Evolutionary conservation across 768 basidiomycete species (phyloP).

Genomic region (Russula sp.): DNA sequence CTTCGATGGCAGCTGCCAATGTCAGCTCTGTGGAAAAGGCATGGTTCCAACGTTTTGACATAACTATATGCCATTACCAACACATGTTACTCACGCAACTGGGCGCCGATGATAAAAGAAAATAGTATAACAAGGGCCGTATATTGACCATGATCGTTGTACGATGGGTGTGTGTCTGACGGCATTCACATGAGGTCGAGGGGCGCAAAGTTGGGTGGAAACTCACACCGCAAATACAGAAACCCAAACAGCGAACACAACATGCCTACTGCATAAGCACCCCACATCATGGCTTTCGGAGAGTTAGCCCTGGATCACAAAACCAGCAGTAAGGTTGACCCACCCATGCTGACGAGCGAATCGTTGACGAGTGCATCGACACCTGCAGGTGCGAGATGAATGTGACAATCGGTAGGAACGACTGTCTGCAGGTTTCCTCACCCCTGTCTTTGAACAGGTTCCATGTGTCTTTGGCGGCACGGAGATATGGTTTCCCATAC

Average conservation of each 20-base stretch:
- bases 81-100: slow-evolving; percentile 47
- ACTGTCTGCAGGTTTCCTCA: slow-evolving; percentile 12
- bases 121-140: slow-evolving; percentile 72
- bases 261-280: slow-evolving; percentile 72
- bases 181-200: slow-evolving; percentile 6
- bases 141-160: slow-evolving; percentile 73
- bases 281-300: slow-evolving; percentile 59
- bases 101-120: slow-evolving; percentile 72
- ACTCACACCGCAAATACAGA: slow-evolving; percentile 64
- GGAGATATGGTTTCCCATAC: slow-evolving; percentile 78
- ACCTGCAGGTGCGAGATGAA: slow-evolving; percentile 20
- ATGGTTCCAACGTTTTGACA: not conserved
- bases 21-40: slow-evolving; percentile 44
- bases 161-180: slow-evolving; percentile 64
- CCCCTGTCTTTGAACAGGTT: slow-evolving; percentile 67
- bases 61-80: slow-evolving; percentile 3
- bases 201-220: not conserved
- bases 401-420: slow-evolving; percentile 5
- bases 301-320: slow-evolving; percentile 3
- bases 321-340: slow-evolving; percentile 25
- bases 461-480: slow-evolving; percentile 82
- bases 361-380: slow-evolving; percentile 82
- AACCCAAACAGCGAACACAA: slow-evolving; percentile 69
- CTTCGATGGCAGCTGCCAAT: slow-evolving; percentile 67
- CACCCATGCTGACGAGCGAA: slow-evolving; percentile 71